These are phyloP conservation scores for Ganoderma meredithae DNA, from an alignment of 1,284 basidiomycete species.

Conservation along the genomic window DNA sequence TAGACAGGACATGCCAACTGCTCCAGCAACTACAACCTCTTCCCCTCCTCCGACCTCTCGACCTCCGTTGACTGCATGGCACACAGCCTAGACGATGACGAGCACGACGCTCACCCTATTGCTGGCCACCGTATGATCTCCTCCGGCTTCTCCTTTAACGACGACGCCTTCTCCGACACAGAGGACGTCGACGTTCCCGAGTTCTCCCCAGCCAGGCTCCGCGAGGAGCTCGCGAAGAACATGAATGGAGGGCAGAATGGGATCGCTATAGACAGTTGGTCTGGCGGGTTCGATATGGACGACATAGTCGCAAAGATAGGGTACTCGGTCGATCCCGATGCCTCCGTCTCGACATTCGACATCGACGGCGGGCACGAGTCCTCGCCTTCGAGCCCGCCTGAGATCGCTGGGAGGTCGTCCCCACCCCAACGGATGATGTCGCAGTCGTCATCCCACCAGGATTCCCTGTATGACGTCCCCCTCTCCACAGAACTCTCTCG, in stretches of 20 bases:
- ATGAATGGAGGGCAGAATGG: conserved; percentile 32
- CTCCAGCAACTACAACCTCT: conserved; percentile 2
- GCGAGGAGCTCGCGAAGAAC: conserved; percentile 64
- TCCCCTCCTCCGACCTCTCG: conserved; percentile 7
- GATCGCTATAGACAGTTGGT: conserved; percentile 19
- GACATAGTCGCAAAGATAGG: conserved; percentile 38
- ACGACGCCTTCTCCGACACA: conserved; percentile 72
- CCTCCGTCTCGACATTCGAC: conserved; percentile 65
- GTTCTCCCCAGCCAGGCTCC: conserved; percentile 65
- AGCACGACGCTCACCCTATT: conserved; percentile 9
- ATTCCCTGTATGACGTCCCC: conserved; percentile 43
- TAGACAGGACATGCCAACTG: not conserved
- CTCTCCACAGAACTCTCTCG: conserved; percentile 52
- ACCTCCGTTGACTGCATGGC: conserved; percentile 22
- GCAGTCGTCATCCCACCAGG: conserved; percentile 32
- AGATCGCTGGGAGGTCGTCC: not conserved
- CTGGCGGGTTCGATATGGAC: conserved; percentile 29
- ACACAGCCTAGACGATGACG: conserved; percentile 27
- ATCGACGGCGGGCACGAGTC: conserved; percentile 46
- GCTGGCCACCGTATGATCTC: conserved; percentile 3
- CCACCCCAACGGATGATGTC: conserved; percentile 28
- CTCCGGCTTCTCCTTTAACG: conserved; percentile 47
- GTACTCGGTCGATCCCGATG: conserved; percentile 50
- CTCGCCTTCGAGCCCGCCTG: conserved; percentile 34
- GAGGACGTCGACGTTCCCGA: conserved; percentile 56